Evolutionary conservation across 495 filamentous ascomycete genomes (phyloP).

Genomic region (Penicillium diatomitis): DNA sequence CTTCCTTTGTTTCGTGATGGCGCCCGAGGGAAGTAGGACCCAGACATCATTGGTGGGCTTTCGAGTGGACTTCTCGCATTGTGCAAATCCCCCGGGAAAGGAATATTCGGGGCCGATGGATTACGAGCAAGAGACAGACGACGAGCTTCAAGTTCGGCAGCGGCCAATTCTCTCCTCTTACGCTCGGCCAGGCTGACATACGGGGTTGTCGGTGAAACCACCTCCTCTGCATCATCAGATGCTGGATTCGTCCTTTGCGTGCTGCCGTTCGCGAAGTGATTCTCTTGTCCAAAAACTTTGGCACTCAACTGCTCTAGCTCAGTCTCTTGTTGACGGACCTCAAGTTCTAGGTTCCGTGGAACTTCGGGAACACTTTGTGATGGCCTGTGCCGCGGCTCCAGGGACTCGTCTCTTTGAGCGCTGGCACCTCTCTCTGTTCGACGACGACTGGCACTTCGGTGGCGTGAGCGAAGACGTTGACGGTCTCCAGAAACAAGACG

Average conservation of each 20-base stretch:
- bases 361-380: conserved; percentile 34
- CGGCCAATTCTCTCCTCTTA: conserved; percentile 65
- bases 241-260: conserved; percentile 13
- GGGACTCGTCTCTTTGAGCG: conserved; percentile 37
- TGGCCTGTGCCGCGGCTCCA: conserved; percentile 29
- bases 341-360: conserved; percentile 27
- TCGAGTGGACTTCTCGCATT: conserved; percentile 24
- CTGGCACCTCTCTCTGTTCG: conserved; percentile 39
- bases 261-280: conserved; percentile 4
- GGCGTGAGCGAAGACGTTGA: conserved; percentile 53
- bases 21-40: conserved; percentile 35
- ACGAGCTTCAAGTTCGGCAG: conserved; percentile 78
- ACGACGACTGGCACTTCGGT: conserved; percentile 40
- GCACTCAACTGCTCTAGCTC: conserved; percentile 12
- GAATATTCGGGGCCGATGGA: conserved; percentile 69
- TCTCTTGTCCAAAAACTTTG: conserved; percentile 17
- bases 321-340: conserved; percentile 7
- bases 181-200: conserved; percentile 26
- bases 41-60: conserved; percentile 22
- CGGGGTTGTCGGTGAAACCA: conserved; percentile 16
- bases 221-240: conserved; percentile 13
- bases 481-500: conserved; percentile 50
- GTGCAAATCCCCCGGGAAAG: conserved; percentile 59
- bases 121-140: conserved; percentile 72
- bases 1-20: conserved; percentile 25